phyloP scores from a whole-genome alignment of 192 early-diverging fungal genomes.

The Anaeromyces robustus region DNA sequence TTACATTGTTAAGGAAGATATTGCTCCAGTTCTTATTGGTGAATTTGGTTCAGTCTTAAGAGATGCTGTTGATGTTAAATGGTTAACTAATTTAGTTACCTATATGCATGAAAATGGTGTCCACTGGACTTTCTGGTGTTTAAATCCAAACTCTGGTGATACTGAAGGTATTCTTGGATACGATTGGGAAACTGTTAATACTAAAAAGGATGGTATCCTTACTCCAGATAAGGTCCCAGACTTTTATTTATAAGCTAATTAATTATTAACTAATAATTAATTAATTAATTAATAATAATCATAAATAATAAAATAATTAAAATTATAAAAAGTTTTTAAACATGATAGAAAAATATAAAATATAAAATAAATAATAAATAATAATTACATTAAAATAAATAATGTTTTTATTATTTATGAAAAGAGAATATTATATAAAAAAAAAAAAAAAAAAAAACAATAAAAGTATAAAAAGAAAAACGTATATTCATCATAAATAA shows the following conservation, averaged over 20 bases:
- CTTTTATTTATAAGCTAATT: neutral
- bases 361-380: no score
- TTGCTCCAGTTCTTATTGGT: neutral
- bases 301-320: no score
- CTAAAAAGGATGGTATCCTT: neutral
- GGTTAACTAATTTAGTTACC: neutral
- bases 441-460: no score
- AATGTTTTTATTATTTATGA: no score
- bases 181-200: conserved; percentile 5
- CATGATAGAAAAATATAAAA: no score
- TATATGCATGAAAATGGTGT: conserved; percentile 7
- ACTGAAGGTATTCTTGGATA: conserved; percentile 13
- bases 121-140: conserved; percentile 11
- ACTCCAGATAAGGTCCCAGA: neutral
- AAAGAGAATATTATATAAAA: no score
- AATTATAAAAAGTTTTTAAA: no score
- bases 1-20: neutral
- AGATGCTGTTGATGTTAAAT: neutral
- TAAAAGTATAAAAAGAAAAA: no score
- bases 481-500: no score
- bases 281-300: no score
- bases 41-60: neutral
- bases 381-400: no score
- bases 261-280: no score
- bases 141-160: conserved; percentile 19